A percentile compares a stretch with the other conserved stretches of the same genome.
phyloP scores from a whole-genome alignment of 805 yeast species.

The Metschnikowia matae region DNA sequence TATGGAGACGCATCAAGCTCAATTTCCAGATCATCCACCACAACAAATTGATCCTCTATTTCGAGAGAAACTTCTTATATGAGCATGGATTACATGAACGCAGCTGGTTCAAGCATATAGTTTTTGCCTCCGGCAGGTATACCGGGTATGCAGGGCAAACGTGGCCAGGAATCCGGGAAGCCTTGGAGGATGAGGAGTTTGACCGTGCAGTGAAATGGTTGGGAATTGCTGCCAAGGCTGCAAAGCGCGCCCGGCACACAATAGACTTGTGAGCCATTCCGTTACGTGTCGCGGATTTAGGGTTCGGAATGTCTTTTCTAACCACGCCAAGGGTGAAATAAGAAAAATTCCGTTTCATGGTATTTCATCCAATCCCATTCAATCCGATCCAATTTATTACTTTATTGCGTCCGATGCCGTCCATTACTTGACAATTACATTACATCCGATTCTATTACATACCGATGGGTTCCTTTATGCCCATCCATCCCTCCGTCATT shows the following conservation, averaged over 20 bases:
- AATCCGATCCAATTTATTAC: too few relatives aligned
- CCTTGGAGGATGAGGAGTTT: constrained; percentile 44
- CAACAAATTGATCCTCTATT: constrained; percentile 36
- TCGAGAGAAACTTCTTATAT: constrained; percentile 53
- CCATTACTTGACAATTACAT: too few relatives aligned
- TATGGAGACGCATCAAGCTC: constrained; percentile 35
- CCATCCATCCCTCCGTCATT: too few relatives aligned
- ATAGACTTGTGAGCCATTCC: not conserved
- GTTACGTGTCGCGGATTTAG: not conserved
- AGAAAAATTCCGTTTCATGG: too few relatives aligned
- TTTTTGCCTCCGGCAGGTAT: constrained; percentile 55
- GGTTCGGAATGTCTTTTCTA: not conserved
- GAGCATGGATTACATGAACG: constrained; percentile 46
- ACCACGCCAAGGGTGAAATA: too few relatives aligned
- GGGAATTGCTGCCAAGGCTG: constrained; percentile 37
- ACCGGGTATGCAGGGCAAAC: constrained; percentile 50
- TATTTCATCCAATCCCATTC: too few relatives aligned
- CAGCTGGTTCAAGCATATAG: constrained; percentile 59
- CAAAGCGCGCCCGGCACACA: constrained; percentile 24
- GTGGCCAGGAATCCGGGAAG: constrained; percentile 58
- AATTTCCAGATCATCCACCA: constrained; percentile 28
- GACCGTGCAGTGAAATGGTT: constrained; percentile 43
- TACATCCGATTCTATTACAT: too few relatives aligned
- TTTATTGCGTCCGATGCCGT: too few relatives aligned
- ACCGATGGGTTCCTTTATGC: too few relatives aligned